phyloP scores from a whole-genome alignment of 192 early-diverging fungal species.

The Thoreauomyces humboldtii region DNA sequence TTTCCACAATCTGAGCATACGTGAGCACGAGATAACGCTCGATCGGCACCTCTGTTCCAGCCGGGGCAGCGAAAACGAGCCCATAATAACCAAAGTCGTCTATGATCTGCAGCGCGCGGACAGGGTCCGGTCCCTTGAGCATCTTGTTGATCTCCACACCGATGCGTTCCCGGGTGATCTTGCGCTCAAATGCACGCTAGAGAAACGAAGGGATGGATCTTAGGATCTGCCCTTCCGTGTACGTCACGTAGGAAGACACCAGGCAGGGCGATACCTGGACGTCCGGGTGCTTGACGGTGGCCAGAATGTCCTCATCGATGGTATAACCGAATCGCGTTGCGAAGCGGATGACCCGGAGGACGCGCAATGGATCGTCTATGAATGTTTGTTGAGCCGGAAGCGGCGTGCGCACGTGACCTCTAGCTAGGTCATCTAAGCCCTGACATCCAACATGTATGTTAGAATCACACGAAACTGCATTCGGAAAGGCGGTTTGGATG shows the following conservation, averaged over 20 bases:
- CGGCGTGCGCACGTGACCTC: slow-evolving; percentile 84
- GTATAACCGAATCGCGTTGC: slow-evolving; percentile 83
- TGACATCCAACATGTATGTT: too few relatives aligned
- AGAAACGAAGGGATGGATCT: too few relatives aligned
- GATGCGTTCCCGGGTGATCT: slow-evolving; percentile 90
- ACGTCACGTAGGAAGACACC: too few relatives aligned
- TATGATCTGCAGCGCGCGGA: slow-evolving; percentile 49
- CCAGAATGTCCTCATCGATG: slow-evolving; percentile 66
- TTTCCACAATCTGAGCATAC: background rate
- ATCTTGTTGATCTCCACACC: slow-evolving; percentile 94
- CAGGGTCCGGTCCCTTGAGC: slow-evolving; percentile 63
- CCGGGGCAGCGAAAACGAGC: slow-evolving; percentile 31
- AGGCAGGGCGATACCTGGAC: slow-evolving; percentile 50
- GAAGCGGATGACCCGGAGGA: slow-evolving; percentile 92
- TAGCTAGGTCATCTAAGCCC: slow-evolving; percentile 72
- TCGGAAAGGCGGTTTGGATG: background rate
- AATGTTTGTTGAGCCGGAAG: slow-evolving; percentile 86
- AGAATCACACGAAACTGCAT: background rate
- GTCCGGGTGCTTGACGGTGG: slow-evolving; percentile 51
- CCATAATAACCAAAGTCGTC: slow-evolving; percentile 43
- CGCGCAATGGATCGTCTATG: slow-evolving; percentile 89
- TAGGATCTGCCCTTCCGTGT: too few relatives aligned
- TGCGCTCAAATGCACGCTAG: slow-evolving; percentile 62
- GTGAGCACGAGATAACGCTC: background rate
- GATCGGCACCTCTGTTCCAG: background rate